Evolutionary conservation across 73 alveolate species (phyloP).

Genomic region (Uronychia setigera): DNA sequence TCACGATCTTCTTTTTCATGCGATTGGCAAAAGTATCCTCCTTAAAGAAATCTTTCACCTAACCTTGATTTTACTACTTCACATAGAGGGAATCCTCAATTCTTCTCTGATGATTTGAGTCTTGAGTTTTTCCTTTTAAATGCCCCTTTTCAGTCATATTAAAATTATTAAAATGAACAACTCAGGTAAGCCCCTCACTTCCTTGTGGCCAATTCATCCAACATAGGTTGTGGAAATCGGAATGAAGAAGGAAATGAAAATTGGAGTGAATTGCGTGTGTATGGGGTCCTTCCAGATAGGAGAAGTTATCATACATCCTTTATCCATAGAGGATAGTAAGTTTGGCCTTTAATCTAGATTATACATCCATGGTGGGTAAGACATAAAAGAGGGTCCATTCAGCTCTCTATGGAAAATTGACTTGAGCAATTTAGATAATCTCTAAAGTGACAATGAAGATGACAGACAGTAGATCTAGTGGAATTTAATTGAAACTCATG

Average conservation of each 20-base stretch:
- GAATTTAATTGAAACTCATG: not conserved
- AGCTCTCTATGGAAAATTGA: not conserved
- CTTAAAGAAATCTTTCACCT: too few species aligned
- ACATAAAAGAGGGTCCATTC: constrained; percentile 6
- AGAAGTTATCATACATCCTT: constrained; percentile 23
- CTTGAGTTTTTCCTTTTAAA: too few species aligned
- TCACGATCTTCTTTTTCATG: constrained; percentile 9
- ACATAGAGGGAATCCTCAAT: too few species aligned
- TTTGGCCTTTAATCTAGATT: not conserved
- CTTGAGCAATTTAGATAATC: not conserved
- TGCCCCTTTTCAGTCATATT: too few species aligned
- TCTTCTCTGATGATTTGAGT: too few species aligned
- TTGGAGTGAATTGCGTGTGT: constrained; percentile 23
- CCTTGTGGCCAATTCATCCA: too few species aligned
- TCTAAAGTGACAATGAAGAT: not conserved
- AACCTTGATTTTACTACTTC: too few species aligned
- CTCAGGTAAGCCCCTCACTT: too few species aligned
- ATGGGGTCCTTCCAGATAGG: constrained; percentile 28
- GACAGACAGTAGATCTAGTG: constrained; percentile 5
- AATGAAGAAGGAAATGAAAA: too few species aligned
- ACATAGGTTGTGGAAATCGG: too few species aligned
- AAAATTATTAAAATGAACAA: too few species aligned
- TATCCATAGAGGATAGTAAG: constrained; percentile 6
- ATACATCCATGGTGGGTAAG: constrained; percentile 31
- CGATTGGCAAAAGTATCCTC: too few species aligned